Evolutionary conservation across 768 basidiomycete species (phyloP).

Genomic region (Calocybe indica): DNA sequence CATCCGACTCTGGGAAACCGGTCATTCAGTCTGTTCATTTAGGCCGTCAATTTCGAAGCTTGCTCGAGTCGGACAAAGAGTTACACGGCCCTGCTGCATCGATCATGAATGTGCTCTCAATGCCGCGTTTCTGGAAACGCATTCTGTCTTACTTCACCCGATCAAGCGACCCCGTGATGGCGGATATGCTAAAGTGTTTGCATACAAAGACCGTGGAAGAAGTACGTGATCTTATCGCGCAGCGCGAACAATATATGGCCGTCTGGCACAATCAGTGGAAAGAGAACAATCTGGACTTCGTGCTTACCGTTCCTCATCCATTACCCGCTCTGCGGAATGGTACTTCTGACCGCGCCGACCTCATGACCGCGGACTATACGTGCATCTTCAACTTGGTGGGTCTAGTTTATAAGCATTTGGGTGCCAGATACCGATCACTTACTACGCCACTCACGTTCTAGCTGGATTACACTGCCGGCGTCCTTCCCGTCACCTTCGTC

Average conservation of each 20-base stretch:
- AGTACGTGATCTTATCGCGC: conserved; percentile 41
- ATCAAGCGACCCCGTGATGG: conserved; percentile 29
- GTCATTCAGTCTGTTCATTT: conserved; percentile 2
- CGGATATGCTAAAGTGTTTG: conserved; percentile 31
- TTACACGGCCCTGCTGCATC: conserved; percentile 23
- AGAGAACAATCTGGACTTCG: conserved; percentile 52
- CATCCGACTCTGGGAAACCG: conserved; percentile 2
- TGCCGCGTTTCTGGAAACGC: conserved; percentile 36
- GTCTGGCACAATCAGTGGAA: conserved; percentile 42
- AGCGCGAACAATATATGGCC: conserved; percentile 36
- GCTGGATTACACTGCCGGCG: conserved; percentile 54
- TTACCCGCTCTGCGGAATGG: conserved; percentile 53
- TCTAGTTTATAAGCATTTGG: neutral
- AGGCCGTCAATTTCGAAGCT: conserved; percentile 40
- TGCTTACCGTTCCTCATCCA: conserved; percentile 57
- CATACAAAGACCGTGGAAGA: conserved; percentile 44
- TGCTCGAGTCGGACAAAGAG: conserved; percentile 27
- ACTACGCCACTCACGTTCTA: conserved; percentile 8
- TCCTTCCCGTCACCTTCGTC: conserved; percentile 54
- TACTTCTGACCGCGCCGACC: conserved; percentile 43
- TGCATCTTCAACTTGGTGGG: conserved; percentile 64
- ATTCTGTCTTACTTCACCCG: conserved; percentile 34
- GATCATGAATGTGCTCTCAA: conserved; percentile 26
- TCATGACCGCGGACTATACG: conserved; percentile 58
- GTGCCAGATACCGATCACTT: neutral